A percentile compares a stretch with the other conserved stretches of the same genome.
phyloP scores from a whole-genome alignment of 257 asterid species.

The Solanum bulbocastanum region DNA sequence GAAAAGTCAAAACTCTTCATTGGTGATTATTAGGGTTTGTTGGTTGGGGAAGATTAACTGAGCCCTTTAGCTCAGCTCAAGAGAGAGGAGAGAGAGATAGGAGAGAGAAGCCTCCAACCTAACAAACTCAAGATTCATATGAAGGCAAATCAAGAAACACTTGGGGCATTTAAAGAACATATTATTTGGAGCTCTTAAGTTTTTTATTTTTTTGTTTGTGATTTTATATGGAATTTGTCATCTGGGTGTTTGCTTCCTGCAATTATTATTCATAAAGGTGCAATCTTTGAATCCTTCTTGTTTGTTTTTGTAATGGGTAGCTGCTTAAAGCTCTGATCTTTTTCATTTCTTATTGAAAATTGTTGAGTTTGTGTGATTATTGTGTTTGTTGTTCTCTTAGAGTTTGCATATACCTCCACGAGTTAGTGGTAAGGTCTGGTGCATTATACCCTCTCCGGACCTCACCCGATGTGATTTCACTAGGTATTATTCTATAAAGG shows the following conservation, averaged over 20 bases:
- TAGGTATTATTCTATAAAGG: background rate
- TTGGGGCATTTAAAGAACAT: background rate
- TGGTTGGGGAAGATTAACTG: background rate
- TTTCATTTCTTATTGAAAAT: background rate
- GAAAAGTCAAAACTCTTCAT: background rate
- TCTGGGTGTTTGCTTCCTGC: background rate
- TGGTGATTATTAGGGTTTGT: background rate
- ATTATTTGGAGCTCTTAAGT: background rate
- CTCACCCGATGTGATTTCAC: background rate
- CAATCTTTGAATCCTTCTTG: background rate
- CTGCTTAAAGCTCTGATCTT: background rate
- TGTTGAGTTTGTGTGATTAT: background rate
- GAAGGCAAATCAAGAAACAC: background rate
- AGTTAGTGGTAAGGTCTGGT: background rate
- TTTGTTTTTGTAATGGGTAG: background rate
- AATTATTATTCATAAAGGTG: background rate
- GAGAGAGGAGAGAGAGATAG: background rate
- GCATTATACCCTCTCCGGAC: rapidly evolving
- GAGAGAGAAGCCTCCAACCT: background rate
- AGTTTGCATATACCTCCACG: background rate
- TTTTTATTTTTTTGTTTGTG: background rate
- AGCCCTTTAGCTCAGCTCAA: background rate
- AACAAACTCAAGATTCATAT: background rate
- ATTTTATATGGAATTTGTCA: background rate
- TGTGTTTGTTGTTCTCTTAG: background rate